phyloP scores from a whole-genome alignment of 2,329 filamentous ascomycete genomes.

The Trichoderma harzianum region DNA sequence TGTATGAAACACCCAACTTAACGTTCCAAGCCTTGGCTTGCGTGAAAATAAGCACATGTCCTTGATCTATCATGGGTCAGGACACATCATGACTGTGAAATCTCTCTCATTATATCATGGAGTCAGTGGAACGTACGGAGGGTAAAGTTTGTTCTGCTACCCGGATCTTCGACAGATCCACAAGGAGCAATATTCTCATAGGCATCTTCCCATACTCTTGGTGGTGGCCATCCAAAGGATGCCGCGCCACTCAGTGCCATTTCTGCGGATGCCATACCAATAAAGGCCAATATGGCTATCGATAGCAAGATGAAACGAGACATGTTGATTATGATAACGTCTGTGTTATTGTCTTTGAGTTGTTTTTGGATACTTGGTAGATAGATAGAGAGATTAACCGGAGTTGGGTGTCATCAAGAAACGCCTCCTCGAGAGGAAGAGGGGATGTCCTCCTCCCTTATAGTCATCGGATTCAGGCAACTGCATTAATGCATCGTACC shows the following conservation, averaged over 20 bases:
- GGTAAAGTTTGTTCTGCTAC: neutral
- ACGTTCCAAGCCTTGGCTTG: neutral
- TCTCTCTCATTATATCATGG: neutral
- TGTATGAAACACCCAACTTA: neutral
- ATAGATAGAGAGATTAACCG: neutral
- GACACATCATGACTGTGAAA: neutral
- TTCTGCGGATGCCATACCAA: neutral
- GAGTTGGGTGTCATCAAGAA: neutral
- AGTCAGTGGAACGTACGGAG: neutral
- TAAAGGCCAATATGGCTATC: neutral
- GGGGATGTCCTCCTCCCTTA: neutral
- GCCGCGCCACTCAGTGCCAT: neutral
- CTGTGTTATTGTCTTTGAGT: neutral
- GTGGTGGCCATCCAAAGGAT: neutral
- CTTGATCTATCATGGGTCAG: neutral
- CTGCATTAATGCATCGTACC: neutral
- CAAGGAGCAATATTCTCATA: neutral
- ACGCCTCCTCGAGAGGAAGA: neutral
- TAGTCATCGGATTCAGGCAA: neutral
- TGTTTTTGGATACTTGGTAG: neutral
- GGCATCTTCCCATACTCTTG: neutral
- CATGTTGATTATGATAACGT: neutral
- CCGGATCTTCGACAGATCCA: neutral
- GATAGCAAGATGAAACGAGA: neutral
- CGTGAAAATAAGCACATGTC: neutral